Percentiles rank a stretch among this genome's conserved stretches.
Conservation (phyloP, 768 basidiomycete species). For the Podaxis sp. region DNA sequence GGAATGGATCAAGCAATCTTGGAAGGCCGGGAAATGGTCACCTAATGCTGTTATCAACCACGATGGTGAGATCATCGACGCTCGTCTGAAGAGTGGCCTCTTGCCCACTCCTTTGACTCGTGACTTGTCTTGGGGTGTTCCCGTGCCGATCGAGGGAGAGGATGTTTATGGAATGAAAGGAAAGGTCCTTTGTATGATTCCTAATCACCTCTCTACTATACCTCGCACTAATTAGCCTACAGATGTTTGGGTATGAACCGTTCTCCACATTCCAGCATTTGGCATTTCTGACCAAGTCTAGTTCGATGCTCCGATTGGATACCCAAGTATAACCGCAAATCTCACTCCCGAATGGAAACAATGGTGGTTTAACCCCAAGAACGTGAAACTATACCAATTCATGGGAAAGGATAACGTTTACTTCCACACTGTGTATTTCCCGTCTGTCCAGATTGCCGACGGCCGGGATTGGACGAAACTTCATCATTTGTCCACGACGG, state of each 20-base stretch:
- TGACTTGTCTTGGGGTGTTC: conserved; percentile 95
- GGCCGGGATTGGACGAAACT: conserved; percentile 91
- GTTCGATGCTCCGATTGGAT: conserved; percentile 98
- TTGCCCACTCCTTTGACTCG: conserved; percentile 89
- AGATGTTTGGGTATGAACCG: conserved; percentile 89
- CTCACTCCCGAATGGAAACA: conserved; percentile 93
- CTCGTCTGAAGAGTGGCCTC: conserved; percentile 82
- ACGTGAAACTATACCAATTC: conserved; percentile 94
- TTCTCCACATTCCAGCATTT: neutral
- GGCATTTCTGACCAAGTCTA: conserved; percentile 31
- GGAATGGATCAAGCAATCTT: conserved; percentile 83
- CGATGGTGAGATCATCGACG: conserved; percentile 88
- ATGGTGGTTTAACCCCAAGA: conserved; percentile 94
- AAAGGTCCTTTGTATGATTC: conserved; percentile 87
- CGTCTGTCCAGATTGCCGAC: conserved; percentile 86
- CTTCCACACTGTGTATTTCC: conserved; percentile 97
- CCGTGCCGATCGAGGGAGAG: conserved; percentile 77
- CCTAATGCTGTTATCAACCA: conserved; percentile 87
- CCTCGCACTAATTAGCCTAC: conserved; percentile 11
- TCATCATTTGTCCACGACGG: conserved; percentile 93
- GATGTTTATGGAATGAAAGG: conserved; percentile 84
- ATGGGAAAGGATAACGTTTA: conserved; percentile 99
- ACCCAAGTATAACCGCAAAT: conserved; percentile 94
- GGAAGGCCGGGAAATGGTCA: conserved; percentile 87
- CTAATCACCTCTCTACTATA: neutral